Conservation (phyloP, 2,329 filamentous ascomycete genomes). For the Aspergillus tubingensis region DNA sequence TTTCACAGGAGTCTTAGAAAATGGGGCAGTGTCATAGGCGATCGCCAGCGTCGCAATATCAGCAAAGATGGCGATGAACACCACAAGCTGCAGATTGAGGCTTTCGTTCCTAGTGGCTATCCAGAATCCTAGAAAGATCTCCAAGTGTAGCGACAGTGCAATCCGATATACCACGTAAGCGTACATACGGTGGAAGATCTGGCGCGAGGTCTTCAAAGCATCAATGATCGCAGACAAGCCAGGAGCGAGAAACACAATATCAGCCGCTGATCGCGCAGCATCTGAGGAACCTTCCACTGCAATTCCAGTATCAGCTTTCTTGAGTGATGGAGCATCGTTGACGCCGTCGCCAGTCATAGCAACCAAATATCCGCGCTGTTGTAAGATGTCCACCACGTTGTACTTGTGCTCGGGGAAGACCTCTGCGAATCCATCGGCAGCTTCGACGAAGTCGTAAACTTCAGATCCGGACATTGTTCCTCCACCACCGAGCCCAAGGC, state of each 20-base stretch:
- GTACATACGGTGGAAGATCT: constrained; percentile 97
- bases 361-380: constrained; percentile 89
- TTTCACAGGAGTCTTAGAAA: constrained; percentile 82
- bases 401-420: constrained; percentile 97
- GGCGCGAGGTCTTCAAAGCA: constrained; percentile 86
- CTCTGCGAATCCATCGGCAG: constrained; percentile 91
- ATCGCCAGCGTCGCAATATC: constrained; percentile 91
- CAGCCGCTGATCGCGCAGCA: constrained; percentile 84
- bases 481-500: constrained; percentile 83
- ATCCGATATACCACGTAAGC: constrained; percentile 96
- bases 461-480: constrained; percentile 93
- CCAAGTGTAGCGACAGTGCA: constrained; percentile 83
- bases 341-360: constrained; percentile 97
- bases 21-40: constrained; percentile 90
- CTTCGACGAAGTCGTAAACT: constrained; percentile 93
- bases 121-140: constrained; percentile 90
- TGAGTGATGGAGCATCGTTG: constrained; percentile 88
- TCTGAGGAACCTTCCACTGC: constrained; percentile 91
- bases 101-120: constrained; percentile 83
- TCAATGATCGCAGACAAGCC: constrained; percentile 92
- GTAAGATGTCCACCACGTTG: constrained; percentile 88
- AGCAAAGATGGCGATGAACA: constrained; percentile 93
- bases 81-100: constrained; percentile 82
- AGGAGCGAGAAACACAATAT: constrained; percentile 91
- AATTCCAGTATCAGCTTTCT: constrained; percentile 96